Evolutionary conservation across 75 land plant genomes (phyloP).

Genomic region (Sequoiadendron giganteum): DNA sequence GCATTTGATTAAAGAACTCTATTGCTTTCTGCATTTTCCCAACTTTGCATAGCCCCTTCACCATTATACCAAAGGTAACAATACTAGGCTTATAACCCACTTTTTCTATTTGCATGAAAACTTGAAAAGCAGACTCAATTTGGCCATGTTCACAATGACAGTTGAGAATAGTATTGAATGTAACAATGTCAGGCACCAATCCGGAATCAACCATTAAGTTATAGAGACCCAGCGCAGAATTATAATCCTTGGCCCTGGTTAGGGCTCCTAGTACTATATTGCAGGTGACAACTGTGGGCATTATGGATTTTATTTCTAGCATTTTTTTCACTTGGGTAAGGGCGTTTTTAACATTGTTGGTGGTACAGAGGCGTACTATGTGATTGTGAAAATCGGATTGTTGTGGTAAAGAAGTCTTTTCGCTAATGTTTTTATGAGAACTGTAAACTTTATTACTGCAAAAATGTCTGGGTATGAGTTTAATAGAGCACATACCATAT

Average conservation of each 20-base stretch:
- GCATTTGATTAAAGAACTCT: constrained; percentile 31
- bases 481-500: not conserved
- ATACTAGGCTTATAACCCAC: not conserved
- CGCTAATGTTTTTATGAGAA: not conserved
- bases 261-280: constrained; percentile 5
- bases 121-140: constrained; percentile 5
- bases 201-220: not conserved
- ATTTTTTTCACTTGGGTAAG: not conserved
- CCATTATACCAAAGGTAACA: constrained; percentile 13
- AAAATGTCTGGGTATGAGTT: not conserved
- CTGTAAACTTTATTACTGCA: not conserved
- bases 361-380: not conserved
- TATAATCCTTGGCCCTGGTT: not conserved
- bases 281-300: not conserved
- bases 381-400: constrained; percentile 6
- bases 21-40: constrained; percentile 32
- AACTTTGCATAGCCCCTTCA: constrained; percentile 23
- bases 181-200: constrained; percentile 3
- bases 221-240: constrained; percentile 1
- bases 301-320: not conserved
- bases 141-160: constrained; percentile 10
- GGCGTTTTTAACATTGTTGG: not conserved
- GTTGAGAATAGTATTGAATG: not conserved
- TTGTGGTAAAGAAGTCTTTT: not conserved
- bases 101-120: constrained; percentile 15